phyloP scores from a whole-genome alignment of 1,284 basidiomycete species.

The Trichosporon sp. region DNA sequence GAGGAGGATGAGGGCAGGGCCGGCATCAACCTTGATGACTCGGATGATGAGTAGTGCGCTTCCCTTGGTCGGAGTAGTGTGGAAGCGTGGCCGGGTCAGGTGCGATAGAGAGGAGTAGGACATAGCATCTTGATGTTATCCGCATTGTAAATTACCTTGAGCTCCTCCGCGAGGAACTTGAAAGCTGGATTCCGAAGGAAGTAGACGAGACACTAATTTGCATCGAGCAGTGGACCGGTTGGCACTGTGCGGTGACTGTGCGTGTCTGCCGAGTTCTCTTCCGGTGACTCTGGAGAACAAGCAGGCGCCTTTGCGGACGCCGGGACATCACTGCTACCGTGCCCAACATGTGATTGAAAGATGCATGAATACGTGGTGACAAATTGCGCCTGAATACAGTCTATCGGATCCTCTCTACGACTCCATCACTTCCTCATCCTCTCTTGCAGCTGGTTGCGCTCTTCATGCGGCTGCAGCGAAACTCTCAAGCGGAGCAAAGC shows the following conservation, averaged over 20 bases:
- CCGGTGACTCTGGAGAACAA: no score
- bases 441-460: no score
- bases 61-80: no score
- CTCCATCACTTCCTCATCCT: neutral
- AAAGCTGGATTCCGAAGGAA: no score
- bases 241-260: no score
- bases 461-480: no score
- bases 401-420: neutral
- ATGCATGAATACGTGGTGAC: neutral
- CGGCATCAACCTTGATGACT: slow-evolving; percentile 10
- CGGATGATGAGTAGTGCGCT: slow-evolving; percentile 18
- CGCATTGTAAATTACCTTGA: neutral
- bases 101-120: neutral
- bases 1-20: slow-evolving; percentile 53
- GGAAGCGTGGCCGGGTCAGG: no score
- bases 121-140: slow-evolving; percentile 1
- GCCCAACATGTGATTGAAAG: neutral
- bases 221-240: no score
- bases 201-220: no score
- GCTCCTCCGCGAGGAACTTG: no score
- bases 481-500: no score
- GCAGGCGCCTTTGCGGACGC: no score
- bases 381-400: slow-evolving; percentile 1
- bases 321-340: neutral
- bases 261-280: neutral